These are phyloP conservation scores for Omphalotus olearius DNA, from an alignment of 1,284 basidiomycete species.

Conservation along the genomic window DNA sequence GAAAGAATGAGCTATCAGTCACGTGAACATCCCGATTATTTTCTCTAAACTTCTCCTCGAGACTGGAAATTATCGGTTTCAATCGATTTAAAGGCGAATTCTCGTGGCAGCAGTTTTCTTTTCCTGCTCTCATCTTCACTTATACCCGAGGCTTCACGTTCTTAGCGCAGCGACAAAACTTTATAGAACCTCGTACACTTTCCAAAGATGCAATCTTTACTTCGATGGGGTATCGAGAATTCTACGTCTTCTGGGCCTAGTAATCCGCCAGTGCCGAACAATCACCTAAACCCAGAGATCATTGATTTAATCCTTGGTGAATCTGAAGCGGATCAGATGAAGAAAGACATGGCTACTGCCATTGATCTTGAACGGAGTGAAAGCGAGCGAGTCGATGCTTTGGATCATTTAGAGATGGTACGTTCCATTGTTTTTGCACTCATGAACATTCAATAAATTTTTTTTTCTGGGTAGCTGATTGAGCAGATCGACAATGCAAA, in stretches of 20 bases:
- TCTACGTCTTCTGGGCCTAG: conserved; percentile 33
- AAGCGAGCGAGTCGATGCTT: conserved; percentile 69
- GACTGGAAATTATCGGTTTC: too few relatives aligned
- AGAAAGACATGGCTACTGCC: conserved; percentile 76
- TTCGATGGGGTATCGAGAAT: conserved; percentile 75
- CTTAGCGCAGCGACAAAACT: too few relatives aligned
- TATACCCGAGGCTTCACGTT: too few relatives aligned
- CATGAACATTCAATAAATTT: neutral
- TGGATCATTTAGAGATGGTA: conserved; percentile 97
- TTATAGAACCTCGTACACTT: too few relatives aligned
- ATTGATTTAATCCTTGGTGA: conserved; percentile 87
- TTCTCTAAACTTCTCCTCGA: too few relatives aligned
- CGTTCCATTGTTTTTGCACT: conserved; percentile 18
- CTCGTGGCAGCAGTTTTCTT: too few relatives aligned
- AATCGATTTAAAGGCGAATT: too few relatives aligned
- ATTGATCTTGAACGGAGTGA: conserved; percentile 58
- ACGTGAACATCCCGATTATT: too few relatives aligned
- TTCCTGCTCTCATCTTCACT: too few relatives aligned
- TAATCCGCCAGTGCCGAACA: conserved; percentile 31
- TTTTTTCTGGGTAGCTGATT: conserved; percentile 55
- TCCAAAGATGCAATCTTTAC: conserved; percentile 58
- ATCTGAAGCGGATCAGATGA: conserved; percentile 83
- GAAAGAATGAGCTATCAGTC: too few relatives aligned
- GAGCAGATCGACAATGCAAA: conserved; percentile 97
- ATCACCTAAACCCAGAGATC: conserved; percentile 70